These are phyloP conservation scores for Leishmania mexicana DNA, from an alignment of 208 protist species.

Conservation along the genomic window DNA sequence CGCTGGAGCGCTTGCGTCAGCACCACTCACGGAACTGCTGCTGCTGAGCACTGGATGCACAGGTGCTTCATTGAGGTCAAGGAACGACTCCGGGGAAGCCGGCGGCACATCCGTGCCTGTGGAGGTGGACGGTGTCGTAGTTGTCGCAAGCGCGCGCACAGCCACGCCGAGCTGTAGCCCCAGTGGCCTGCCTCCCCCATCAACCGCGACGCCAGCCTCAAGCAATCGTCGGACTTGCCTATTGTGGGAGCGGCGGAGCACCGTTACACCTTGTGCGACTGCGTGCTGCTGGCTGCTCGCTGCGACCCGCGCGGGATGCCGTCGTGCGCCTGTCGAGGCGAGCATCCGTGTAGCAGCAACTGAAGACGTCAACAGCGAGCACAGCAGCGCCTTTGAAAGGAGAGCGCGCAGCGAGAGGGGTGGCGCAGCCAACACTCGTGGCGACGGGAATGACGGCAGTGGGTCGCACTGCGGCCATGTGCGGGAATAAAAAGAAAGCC, in stretches of 20 bases:
- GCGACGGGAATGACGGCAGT: background rate
- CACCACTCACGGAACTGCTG: background rate
- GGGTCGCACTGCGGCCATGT: too few species aligned
- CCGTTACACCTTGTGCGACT: background rate
- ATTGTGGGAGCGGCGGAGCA: background rate
- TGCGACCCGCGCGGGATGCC: background rate
- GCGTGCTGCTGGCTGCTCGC: background rate
- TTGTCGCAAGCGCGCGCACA: background rate
- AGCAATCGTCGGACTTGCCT: background rate
- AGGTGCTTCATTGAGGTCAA: background rate
- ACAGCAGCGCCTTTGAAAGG: background rate
- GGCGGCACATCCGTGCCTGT: background rate
- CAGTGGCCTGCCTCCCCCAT: background rate
- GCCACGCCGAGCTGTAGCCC: background rate
- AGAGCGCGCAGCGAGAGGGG: background rate
- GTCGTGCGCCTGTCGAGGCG: conserved; percentile 1
- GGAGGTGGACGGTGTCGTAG: background rate
- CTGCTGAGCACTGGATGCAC: background rate
- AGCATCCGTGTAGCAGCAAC: conserved; percentile 1
- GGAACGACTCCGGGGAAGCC: conserved; percentile 1
- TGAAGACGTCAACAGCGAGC: background rate
- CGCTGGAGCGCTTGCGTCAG: background rate
- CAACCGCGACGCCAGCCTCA: background rate
- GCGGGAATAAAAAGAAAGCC: background rate
- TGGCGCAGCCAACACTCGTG: background rate